Evolutionary conservation across 768 basidiomycete genomes (phyloP), one percentile per base, ranked within the genome.

Genomic region (Cystofilobasidium macerans): DNA sequence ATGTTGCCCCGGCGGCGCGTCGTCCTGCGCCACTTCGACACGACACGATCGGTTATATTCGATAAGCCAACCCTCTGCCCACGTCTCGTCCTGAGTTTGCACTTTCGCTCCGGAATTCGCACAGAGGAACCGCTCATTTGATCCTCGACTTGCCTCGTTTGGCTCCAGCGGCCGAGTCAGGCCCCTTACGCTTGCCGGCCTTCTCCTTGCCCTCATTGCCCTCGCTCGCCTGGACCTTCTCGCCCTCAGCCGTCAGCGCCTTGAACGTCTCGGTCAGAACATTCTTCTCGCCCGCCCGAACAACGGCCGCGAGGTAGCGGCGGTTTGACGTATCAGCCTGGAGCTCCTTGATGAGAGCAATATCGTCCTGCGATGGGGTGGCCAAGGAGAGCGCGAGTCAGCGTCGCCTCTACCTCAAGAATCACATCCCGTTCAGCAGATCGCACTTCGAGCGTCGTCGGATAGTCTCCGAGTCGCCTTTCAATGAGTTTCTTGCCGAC

Each of bases 361-460:
- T 42, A 36, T 56, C 57, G 56, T 57, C 22, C 67, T 68, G 57
- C 38, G n/a, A n/a, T n/a, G 11, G 32, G 40, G 22, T 62, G 26
- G 11, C 26, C 32, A 13, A 57, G 24, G 20, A 40, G 28, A 45
- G 43, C 7, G 40, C 22, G 42, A 32, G 26, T 48, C 20, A 48
- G 45, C 24, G 45, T 20, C 45, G 24, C 20, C 7, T 48, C 20
- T 22, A 13, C 45, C 24, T 7, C 12, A 6, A 48, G 45, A 48
- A 48, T 48, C 6, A 24, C 45, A 18, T n/a, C n/a, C n/a, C n/a
- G n/a, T n/a, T n/a, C 48, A 51, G 47, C 12, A 36, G 2, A 22
- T 69, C 82, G 13, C 65, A 85, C 88, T 78, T 86, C 79, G 5
- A 86, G 68, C 4, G 78, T 79, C 7, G 83, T 84, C 7, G 80